Base-by-base conservation (phyloP, 2,329 filamentous ascomycete genomes). In the Plectosphaerella cucumerina region DNA sequence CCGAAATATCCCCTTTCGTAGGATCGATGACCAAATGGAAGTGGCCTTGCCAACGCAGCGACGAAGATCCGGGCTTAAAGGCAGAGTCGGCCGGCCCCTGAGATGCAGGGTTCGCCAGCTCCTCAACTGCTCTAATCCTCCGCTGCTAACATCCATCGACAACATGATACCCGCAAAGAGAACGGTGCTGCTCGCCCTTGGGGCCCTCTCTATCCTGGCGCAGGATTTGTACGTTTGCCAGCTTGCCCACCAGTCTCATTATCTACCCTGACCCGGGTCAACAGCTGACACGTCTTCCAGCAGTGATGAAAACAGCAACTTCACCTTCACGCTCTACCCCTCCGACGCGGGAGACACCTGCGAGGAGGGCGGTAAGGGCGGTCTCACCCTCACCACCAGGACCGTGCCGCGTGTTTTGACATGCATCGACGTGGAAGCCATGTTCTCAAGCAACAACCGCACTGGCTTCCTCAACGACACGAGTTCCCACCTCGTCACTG, bases 241-340 rank as follows among this genome's bases (percentile, higher is more conserved):
- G 44, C 35, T 12, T 15, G 17, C 33, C 20, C 22, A 20, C 44
- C 14, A 5, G 21, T 11, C 10, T 2, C 4, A 21, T 33, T 17
- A 37, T n/a, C n/a, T n/a, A n/a, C n/a, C n/a, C n/a, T n/a, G n/a
- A n/a, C n/a, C n/a, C n/a, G n/a, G n/a, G n/a, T 6, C 12, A 23
- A 17, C 14, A 6, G 18, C 14, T 17, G 15, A 47, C 18, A 33
- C 23, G 14, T 23, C 18, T 18, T 8, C 21, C 4, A 5, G 15
- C 45, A 47, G 45, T 17, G 21, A 26, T 15, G 15, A 18, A n/a
- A 47, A 35, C 45, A 47, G 33, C 34, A 47, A 47, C 45, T 21
- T 47, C 20, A 47, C 45, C 14, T 23, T 47, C 33, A 47, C 21
- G 21, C 20, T 47, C 33, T 47, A 47, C 34, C 45, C 45, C n/a